Evolutionary conservation across 2,329 filamentous ascomycete species (phyloP).

Genomic region (Claviceps citrina): DNA sequence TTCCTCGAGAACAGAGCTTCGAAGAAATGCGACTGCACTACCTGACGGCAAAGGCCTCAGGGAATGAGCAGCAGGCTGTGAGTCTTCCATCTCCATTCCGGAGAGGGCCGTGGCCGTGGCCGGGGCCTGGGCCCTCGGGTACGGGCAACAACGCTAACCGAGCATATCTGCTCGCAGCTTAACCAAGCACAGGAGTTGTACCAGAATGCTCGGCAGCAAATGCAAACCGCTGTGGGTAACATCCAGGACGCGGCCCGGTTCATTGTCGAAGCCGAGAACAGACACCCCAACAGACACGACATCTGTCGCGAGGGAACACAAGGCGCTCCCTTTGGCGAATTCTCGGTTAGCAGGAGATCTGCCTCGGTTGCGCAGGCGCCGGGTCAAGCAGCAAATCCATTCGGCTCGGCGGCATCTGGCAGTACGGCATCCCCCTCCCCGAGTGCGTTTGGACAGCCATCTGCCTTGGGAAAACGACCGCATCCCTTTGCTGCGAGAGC

Average conservation of each 20-base stretch:
- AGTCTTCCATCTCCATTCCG: conserved; percentile 9
- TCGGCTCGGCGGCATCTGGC: conserved; percentile 17
- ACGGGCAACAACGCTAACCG: conserved; percentile 2
- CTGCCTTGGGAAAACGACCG: conserved; percentile 17
- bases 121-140: no score
- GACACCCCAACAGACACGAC: conserved; percentile 62
- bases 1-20: conserved; percentile 65
- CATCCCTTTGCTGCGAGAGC: conserved; percentile 21
- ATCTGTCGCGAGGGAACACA: conserved; percentile 34
- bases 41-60: conserved; percentile 39
- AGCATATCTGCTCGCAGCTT: conserved; percentile 27
- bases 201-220: conserved; percentile 52
- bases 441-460: conserved; percentile 26
- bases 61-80: conserved; percentile 42
- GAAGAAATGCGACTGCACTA: conserved; percentile 78
- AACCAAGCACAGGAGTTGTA: conserved; percentile 46
- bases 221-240: conserved; percentile 53
- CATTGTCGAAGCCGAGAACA: conserved; percentile 47
- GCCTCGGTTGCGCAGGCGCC: conserved; percentile 11
- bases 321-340: conserved; percentile 30
- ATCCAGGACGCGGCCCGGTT: conserved; percentile 58
- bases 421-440: conserved; percentile 13
- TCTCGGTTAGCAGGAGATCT: conserved; percentile 24
- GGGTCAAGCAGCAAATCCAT: conserved; percentile 25
- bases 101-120: no score